Percentiles rank a stretch among this genome's conserved stretches.
Conservation (phyloP, 495 filamentous ascomycete species). For the Penicillium coprophilum region DNA sequence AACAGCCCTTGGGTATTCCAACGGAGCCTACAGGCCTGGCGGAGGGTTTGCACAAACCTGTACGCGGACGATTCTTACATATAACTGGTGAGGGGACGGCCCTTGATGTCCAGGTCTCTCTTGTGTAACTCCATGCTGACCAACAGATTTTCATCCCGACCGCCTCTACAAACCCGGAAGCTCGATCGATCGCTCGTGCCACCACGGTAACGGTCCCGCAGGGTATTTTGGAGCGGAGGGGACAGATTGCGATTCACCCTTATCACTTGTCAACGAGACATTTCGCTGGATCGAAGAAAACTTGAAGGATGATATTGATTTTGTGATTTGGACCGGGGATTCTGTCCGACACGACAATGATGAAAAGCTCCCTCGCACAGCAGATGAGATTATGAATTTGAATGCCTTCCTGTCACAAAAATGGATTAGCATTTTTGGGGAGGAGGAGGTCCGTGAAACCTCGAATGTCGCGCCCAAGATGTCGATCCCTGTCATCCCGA, state of each 20-base stretch:
- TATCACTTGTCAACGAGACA: constrained; percentile 79
- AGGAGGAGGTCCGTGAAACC: constrained; percentile 41
- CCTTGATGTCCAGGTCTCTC: background rate
- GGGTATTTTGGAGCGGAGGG: constrained; percentile 82
- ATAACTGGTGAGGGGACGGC: constrained; percentile 72
- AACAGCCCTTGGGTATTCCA: constrained; percentile 20
- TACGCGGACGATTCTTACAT: constrained; percentile 79
- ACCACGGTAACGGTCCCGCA: constrained; percentile 72
- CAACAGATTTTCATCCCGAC: constrained; percentile 85
- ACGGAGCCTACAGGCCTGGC: constrained; percentile 4
- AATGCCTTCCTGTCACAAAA: constrained; percentile 75
- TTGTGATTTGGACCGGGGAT: constrained; percentile 97
- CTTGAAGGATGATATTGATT: constrained; percentile 81
- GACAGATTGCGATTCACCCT: constrained; percentile 83
- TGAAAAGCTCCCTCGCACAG: constrained; percentile 72
- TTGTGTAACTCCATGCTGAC: constrained; percentile 5
- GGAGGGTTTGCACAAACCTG: background rate
- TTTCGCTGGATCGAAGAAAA: constrained; percentile 90
- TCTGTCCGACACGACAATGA: constrained; percentile 95
- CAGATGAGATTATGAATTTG: constrained; percentile 67
- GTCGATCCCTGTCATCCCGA: constrained; percentile 80
- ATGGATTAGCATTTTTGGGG: constrained; percentile 71
- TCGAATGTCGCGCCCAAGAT: constrained; percentile 51
- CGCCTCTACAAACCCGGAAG: constrained; percentile 75
- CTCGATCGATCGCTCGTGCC: constrained; percentile 70